Evolutionary conservation across 106 monocot genomes (phyloP).

Genomic region (Dendrobium chrysotoxum): DNA sequence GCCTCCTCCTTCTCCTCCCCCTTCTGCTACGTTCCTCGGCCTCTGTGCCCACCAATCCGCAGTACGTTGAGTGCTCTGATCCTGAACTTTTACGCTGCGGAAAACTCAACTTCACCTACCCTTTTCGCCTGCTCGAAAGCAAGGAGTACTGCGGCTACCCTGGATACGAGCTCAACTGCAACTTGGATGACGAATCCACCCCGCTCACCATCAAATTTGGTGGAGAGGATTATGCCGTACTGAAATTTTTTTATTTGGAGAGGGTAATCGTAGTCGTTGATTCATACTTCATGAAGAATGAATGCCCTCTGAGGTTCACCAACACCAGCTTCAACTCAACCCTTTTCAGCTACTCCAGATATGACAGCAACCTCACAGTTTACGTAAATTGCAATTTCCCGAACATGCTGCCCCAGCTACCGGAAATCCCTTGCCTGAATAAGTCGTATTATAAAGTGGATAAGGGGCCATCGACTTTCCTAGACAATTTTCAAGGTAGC

Average conservation of each 20-base stretch:
- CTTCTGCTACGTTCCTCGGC: not conserved
- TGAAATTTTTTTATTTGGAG: not conserved
- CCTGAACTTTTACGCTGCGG: not conserved
- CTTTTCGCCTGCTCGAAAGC: conserved; percentile 5
- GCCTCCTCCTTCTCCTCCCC: not conserved
- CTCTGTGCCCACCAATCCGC: not conserved
- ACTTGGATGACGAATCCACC: not conserved
- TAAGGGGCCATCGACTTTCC: not conserved
- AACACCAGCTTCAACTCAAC: conserved; percentile 6
- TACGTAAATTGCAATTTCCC: conserved; percentile 13
- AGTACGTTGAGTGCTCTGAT: not conserved
- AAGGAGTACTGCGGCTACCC: conserved; percentile 19
- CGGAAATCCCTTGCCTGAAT: not conserved
- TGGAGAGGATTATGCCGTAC: not conserved
- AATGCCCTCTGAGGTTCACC: not conserved
- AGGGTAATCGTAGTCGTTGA: conserved; percentile 1
- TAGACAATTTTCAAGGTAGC: not conserved
- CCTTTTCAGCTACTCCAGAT: not conserved
- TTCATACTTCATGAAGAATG: not conserved
- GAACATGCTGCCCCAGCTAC: not conserved
- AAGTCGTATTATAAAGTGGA: not conserved
- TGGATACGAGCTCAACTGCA: conserved; percentile 9
- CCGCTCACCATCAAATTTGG: conserved; percentile 7
- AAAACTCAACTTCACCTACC: conserved; percentile 8
- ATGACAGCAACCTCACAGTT: conserved; percentile 8